phyloP scores from a whole-genome alignment of 1,284 basidiomycete species.

The Malassezia brasiliensis region DNA sequence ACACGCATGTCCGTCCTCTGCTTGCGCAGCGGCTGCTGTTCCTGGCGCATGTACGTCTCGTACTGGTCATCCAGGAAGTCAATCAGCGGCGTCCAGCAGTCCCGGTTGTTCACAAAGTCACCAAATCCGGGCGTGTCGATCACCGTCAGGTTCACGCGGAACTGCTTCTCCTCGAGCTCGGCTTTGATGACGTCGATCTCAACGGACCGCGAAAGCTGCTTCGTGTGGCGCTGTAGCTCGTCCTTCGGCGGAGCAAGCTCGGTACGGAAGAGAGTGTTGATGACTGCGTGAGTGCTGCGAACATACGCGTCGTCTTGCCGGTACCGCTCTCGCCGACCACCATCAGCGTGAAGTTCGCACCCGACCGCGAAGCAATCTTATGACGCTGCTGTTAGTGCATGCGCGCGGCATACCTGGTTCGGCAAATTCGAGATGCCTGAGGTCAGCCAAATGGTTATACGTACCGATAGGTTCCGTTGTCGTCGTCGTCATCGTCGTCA shows the following conservation, averaged over 20 bases:
- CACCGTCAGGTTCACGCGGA: conserved; percentile 97
- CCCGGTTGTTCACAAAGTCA: conserved; percentile 98
- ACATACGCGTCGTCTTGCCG: conserved; percentile 43
- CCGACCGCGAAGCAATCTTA: conserved; percentile 71
- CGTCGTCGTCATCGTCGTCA: conserved; percentile 19
- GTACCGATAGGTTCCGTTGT: conserved; percentile 19
- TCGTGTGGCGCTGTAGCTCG: conserved; percentile 79
- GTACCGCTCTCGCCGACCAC: conserved; percentile 70
- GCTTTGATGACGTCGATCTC: conserved; percentile 61
- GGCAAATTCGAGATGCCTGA: conserved; percentile 75
- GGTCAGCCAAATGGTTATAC: neutral
- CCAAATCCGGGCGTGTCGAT: conserved; percentile 98
- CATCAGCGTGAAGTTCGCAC: conserved; percentile 98
- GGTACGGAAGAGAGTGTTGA: conserved; percentile 98
- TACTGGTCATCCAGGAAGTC: conserved; percentile 99
- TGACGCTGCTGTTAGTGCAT: conserved; percentile 23
- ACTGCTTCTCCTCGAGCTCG: conserved; percentile 88
- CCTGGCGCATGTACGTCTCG: conserved; percentile 97
- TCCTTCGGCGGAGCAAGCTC: conserved; percentile 87
- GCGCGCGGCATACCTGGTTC: conserved; percentile 64
- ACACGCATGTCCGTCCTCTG: conserved; percentile 93
- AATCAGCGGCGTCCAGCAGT: conserved; percentile 94
- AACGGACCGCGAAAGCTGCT: conserved; percentile 97
- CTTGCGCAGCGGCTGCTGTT: conserved; percentile 86
- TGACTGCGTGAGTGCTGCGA: conserved; percentile 47